Base-by-base conservation (phyloP, 495 filamentous ascomycete species). In the Lasiosphaeria miniovina region DNA sequence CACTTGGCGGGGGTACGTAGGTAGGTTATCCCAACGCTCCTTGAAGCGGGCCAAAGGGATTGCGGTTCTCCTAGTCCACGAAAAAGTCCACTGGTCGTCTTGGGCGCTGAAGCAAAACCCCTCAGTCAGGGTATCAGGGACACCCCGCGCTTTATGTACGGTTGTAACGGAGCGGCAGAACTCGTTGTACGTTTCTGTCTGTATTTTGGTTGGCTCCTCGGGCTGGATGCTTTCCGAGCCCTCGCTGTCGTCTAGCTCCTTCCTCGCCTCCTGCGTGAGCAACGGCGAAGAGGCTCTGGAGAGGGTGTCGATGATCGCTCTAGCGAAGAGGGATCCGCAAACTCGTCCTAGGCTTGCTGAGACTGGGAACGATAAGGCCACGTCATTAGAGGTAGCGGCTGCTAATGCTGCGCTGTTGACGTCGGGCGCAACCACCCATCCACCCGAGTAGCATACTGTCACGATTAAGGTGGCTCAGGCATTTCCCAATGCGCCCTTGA, bases 1-100 rank as follows among this genome's bases (percentile, higher is more conserved):
- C 48, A 45, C 24, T 48, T 45, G 54, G 38, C 40, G 15, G 32
- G 54, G 31, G 38, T 56, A 56, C 40, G 54, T 56, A 24, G 32
- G 43, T n/a, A 57, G 55, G 43, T 49, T 49, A 24, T 49, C 46
- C 55, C 55, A 57, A 49, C 55, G 45, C 46, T 57, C 55, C 15
- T 57, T 51, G 55, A n/a, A n/a, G n/a, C n/a, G n/a, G n/a, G n/a
- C n/a, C n/a, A n/a, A n/a, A n/a, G n/a, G n/a, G n/a, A n/a, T 57
- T 31, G 31, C 33, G 32, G 55, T 50, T 40, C 55, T 49, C 32
- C 43, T 40, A 49, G 43, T 32, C 55, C 55, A 57, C 45, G 55
- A 57, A 40, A 50, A 49, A 12, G 12, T 40, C 55, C 55, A 57
- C 43, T 49, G 4, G 33, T 57, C 55, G 43, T 57, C 31, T 49